Conservation (phyloP, 257 asterid genomes). For the Solanum arcanum region DNA sequence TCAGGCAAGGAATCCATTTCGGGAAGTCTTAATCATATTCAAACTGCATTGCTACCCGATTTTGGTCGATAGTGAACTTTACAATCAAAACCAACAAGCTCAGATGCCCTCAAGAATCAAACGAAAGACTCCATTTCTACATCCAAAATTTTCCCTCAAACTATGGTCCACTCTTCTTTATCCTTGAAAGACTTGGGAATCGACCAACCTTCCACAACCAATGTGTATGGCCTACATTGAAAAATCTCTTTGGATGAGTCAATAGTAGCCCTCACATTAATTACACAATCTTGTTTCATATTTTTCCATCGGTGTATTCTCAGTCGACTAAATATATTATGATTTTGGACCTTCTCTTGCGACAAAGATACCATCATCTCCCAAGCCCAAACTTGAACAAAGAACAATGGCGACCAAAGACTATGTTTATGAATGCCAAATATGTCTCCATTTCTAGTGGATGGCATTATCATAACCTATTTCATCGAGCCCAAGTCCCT, state of each 20-base stretch:
- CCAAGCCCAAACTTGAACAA: constrained; percentile 39
- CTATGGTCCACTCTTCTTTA: constrained; percentile 1
- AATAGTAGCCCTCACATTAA: constrained; percentile 14
- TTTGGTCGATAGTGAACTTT: constrained; percentile 10
- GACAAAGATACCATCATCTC: constrained; percentile 15
- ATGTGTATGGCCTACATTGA: constrained; percentile 18
- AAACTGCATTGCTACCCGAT: constrained; percentile 24
- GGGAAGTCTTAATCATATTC: constrained; percentile 29
- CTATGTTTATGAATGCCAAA: background rate
- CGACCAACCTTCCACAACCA: constrained; percentile 11
- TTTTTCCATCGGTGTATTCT: constrained; percentile 18
- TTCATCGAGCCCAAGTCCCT: background rate
- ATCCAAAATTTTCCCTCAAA: background rate
- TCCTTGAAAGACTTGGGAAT: constrained; percentile 10
- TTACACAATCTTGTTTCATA: background rate
- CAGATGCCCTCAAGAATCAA: constrained; percentile 12
- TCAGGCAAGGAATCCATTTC: background rate
- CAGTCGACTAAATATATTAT: background rate
- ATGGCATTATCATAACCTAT: no score
- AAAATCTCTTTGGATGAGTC: constrained; percentile 4
- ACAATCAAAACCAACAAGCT: constrained; percentile 18
- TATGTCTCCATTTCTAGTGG: background rate
- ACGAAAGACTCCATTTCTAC: constrained; percentile 8
- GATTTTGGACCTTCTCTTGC: constrained; percentile 7
- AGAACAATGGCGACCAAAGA: constrained; percentile 14